Evolutionary conservation across 2,329 filamentous ascomycete species (phyloP).

Genomic region (Erysiphe pulchra): DNA sequence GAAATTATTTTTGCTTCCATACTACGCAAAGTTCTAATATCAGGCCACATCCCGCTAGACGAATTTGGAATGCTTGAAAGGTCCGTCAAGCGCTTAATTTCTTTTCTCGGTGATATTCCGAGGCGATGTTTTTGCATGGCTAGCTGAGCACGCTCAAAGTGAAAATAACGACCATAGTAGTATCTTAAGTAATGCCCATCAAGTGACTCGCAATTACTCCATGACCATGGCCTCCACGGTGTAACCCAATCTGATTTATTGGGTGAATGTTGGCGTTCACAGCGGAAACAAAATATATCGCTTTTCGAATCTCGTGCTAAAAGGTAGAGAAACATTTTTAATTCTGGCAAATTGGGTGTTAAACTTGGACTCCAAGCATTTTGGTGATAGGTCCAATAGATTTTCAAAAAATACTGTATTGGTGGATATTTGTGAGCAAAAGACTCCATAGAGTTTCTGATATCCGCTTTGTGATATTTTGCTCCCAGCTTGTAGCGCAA

Average conservation of each 20-base stretch:
- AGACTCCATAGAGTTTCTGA: not conserved
- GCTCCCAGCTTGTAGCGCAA: not conserved
- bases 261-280: not conserved
- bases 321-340: not conserved
- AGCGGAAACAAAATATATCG: not conserved
- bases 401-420: not conserved
- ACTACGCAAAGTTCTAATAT: not conserved
- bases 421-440: not conserved
- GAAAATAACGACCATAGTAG: not conserved
- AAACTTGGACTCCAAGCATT: not conserved
- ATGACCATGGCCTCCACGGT: not conserved
- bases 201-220: not conserved
- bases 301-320: not conserved
- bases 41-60: not conserved
- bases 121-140: not conserved
- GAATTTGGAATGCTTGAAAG: not conserved
- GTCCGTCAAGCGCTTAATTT: not conserved
- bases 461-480: not conserved
- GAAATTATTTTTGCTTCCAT: not conserved
- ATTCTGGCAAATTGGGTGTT: not conserved
- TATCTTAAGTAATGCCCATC: not conserved
- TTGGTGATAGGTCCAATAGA: not conserved
- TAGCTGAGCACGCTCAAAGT: not conserved
- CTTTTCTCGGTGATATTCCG: not conserved
- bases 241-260: not conserved